These are phyloP conservation scores for Trichomonas gallinae DNA, from an alignment of 208 protist genomes.

Conservation along the genomic window DNA sequence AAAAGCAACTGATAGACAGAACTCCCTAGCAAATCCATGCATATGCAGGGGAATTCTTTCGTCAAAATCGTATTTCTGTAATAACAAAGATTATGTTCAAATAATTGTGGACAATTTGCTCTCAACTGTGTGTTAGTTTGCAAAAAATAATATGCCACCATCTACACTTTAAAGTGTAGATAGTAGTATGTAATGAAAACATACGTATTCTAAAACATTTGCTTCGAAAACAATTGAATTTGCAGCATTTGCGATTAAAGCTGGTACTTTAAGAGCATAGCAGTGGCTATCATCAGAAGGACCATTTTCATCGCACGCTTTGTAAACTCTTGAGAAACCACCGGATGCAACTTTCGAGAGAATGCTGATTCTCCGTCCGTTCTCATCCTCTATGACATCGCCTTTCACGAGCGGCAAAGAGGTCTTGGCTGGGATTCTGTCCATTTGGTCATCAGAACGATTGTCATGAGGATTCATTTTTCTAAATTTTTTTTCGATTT, in stretches of 20 bases:
- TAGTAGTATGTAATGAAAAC: not conserved
- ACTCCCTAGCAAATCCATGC: not conserved
- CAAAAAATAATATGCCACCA: not conserved
- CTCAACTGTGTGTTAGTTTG: not conserved
- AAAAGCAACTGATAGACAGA: not conserved
- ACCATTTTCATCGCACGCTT: not conserved
- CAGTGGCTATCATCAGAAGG: not conserved
- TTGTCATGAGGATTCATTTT: too few relatives aligned
- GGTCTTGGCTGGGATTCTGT: too few relatives aligned
- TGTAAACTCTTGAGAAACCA: not conserved
- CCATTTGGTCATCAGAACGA: too few relatives aligned
- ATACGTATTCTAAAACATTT: not conserved
- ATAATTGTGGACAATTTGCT: not conserved
- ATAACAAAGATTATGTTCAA: not conserved
- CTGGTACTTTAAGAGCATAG: not conserved
- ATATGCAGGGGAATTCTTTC: not conserved
- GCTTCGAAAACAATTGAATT: not conserved
- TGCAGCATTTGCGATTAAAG: not conserved
- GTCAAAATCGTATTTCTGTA: not conserved
- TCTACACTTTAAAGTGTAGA: not conserved
- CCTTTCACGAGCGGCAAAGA: not conserved
- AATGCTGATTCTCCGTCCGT: not conserved
- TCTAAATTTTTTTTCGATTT: too few relatives aligned
- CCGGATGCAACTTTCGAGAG: not conserved
- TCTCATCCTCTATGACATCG: not conserved